Evolutionary conservation across 305 asterid species (phyloP).

Genomic region (Solanum hybrid): DNA sequence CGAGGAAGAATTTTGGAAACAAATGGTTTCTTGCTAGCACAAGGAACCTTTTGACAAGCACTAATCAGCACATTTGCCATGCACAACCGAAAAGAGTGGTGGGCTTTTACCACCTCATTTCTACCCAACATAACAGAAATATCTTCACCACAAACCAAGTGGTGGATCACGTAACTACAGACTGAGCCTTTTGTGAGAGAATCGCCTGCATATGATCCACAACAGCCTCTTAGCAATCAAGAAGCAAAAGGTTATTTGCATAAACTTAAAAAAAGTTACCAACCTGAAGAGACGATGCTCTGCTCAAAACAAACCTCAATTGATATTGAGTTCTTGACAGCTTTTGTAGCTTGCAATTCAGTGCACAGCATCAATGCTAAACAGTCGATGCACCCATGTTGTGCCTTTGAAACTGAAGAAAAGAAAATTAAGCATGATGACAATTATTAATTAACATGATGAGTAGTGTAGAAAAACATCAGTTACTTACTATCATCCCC

Average conservation of each 20-base stretch:
- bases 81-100: slow-evolving; percentile 59
- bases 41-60: slow-evolving; percentile 70
- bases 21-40: slow-evolving; percentile 46
- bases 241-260: background rate
- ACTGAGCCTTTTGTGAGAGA: slow-evolving; percentile 28
- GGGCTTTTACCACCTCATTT: slow-evolving; percentile 18
- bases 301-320: background rate
- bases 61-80: slow-evolving; percentile 92
- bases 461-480: background rate
- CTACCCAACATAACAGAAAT: slow-evolving; percentile 18
- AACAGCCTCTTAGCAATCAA: background rate
- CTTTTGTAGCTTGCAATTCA: slow-evolving; percentile 44
- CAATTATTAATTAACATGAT: slow-evolving; percentile 9
- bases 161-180: slow-evolving; percentile 43
- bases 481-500: slow-evolving; percentile 55
- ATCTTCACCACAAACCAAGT: slow-evolving; percentile 24
- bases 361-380: slow-evolving; percentile 74
- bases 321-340: slow-evolving; percentile 20
- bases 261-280: background rate
- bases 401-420: slow-evolving; percentile 70
- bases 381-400: slow-evolving; percentile 95
- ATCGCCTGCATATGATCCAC: slow-evolving; percentile 28
- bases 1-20: slow-evolving; percentile 45
- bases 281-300: slow-evolving; percentile 6
- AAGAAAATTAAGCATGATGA: background rate